Evolutionary conservation across 176 grass and related monocot genomes (phyloP).

Genomic region (Saccharum spontaneum): DNA sequence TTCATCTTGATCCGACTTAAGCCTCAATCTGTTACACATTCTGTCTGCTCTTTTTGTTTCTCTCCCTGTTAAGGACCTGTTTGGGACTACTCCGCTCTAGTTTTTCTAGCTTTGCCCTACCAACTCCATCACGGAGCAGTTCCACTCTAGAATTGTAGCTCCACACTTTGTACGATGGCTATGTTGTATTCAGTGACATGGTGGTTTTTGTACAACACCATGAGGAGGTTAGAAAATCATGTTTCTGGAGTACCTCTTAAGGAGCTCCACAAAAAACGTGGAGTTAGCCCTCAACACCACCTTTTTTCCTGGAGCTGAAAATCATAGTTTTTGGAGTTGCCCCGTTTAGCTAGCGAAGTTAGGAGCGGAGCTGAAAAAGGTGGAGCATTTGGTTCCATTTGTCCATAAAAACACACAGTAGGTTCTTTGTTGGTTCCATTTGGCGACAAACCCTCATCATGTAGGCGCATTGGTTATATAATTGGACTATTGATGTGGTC

Average conservation of each 20-base stretch:
- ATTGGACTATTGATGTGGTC: neutral
- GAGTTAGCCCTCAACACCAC: neutral
- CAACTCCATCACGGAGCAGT: neutral
- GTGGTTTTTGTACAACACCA: neutral
- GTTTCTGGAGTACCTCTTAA: too few species aligned
- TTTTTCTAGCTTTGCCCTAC: neutral
- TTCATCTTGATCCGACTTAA: neutral
- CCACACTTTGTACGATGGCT: neutral
- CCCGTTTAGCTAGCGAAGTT: neutral
- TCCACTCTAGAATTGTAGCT: neutral
- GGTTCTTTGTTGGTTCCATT: neutral
- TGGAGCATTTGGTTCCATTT: neutral
- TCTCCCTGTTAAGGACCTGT: neutral
- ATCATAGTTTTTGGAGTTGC: too few species aligned
- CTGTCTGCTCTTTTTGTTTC: neutral
- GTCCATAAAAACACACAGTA: neutral
- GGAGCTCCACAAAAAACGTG: neutral
- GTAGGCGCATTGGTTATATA: neutral
- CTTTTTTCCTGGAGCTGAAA: neutral
- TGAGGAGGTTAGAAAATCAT: neutral
- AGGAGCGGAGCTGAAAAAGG: neutral
- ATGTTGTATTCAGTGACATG: neutral
- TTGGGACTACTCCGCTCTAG: neutral
- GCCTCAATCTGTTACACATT: neutral
- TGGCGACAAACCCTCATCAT: neutral